Percentiles rank a stretch among this genome's conserved stretches.
Conservation (phyloP, 768 basidiomycete species). For the Mycena rosella region DNA sequence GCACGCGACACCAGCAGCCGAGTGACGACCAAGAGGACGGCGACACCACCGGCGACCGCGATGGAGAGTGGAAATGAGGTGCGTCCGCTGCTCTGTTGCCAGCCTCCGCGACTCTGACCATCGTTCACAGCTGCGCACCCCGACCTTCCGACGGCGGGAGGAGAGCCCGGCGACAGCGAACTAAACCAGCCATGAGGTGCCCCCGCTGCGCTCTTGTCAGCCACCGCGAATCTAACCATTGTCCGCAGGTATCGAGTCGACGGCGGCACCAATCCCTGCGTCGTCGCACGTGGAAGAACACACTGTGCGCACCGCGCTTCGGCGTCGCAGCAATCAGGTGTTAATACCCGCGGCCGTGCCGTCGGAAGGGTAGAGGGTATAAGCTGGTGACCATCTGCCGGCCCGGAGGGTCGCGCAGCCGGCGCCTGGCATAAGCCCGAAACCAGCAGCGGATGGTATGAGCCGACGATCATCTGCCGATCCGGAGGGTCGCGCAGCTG, state of each 20-base stretch:
- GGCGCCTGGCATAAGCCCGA: neutral
- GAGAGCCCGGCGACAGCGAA: neutral
- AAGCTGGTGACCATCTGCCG: neutral
- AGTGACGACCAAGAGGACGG: no score
- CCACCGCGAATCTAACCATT: neutral
- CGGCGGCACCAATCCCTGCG: slow-evolving; percentile 3
- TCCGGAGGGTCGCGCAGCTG: neutral
- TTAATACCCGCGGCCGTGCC: slow-evolving; percentile 1
- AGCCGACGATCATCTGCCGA: no score
- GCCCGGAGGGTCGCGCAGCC: neutral
- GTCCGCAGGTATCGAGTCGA: neutral
- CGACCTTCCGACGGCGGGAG: neutral
- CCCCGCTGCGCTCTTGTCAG: neutral
- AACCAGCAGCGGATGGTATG: no score
- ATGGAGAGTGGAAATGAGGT: no score
- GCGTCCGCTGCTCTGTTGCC: neutral
- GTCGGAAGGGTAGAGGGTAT: slow-evolving; percentile 13
- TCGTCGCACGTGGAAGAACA: neutral
- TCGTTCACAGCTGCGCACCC: no score
- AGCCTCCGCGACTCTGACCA: no score
- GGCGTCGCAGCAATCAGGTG: slow-evolving; percentile 13
- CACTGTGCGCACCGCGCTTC: slow-evolving; percentile 11
- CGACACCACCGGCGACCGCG: no score
- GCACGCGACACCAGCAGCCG: no score
- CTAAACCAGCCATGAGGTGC: neutral